These are phyloP conservation scores for Trichaptum fuscoviolaceum DNA, from an alignment of 768 basidiomycete genomes.

Conservation along the genomic window DNA sequence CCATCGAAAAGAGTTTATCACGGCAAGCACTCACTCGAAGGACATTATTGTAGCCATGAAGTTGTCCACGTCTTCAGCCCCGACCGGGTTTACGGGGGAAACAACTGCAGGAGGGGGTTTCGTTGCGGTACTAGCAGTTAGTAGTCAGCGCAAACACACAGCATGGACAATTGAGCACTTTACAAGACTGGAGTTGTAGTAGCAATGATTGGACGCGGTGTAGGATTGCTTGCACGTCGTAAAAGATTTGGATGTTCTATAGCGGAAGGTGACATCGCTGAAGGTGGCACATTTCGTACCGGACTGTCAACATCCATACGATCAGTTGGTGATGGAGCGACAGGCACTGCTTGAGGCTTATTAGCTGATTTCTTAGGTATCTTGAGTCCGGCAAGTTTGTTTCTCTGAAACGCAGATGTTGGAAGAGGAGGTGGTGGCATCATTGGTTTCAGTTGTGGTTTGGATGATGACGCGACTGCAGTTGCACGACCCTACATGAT, in stretches of 20 bases:
- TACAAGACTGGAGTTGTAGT: not conserved
- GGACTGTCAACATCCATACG: not conserved
- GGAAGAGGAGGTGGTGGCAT: not conserved
- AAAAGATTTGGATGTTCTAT: not conserved
- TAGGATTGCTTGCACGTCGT: not conserved
- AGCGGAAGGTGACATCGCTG: not conserved
- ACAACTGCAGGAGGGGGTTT: not conserved
- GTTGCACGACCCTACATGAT: not conserved
- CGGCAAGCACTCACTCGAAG: constrained; percentile 26
- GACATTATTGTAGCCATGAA: constrained; percentile 39
- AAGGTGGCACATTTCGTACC: not conserved
- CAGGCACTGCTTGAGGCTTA: not conserved
- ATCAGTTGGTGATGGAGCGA: not conserved
- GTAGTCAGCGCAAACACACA: not conserved
- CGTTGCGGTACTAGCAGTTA: not conserved
- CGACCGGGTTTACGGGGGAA: not conserved
- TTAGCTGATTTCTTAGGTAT: not conserved
- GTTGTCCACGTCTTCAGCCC: constrained; percentile 23
- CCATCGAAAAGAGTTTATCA: not conserved
- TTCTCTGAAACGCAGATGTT: not conserved
- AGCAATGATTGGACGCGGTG: not conserved
- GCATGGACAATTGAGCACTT: not conserved
- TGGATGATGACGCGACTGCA: not conserved
- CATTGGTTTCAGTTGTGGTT: not conserved
- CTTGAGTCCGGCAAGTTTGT: not conserved